Evolutionary conservation across 2,329 filamentous ascomycete species (phyloP), one percentile per base, ranked within the genome.

Genomic region (Fusarium sp.): DNA sequence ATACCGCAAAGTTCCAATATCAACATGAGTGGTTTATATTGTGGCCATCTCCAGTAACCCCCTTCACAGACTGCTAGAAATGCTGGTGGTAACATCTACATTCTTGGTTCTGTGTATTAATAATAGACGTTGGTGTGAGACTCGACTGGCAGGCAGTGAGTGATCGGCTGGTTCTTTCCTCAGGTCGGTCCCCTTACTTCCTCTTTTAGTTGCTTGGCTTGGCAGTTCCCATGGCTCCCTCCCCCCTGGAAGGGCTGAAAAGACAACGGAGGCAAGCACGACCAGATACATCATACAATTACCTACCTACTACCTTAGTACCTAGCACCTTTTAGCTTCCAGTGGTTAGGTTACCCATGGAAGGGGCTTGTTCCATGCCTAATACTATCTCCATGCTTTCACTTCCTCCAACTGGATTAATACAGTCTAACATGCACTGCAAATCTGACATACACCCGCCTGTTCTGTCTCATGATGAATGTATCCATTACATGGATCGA

Each of bases 391-490:
- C 27, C 27, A 30, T 49, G 27, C 60, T 45, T 13, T 33, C 54
- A 13, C 27, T 23, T 60, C 39, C 19, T 50, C 22, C 33, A 35
- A 35, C 30, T 33, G 19, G 32, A 56, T 37, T 40, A 43, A 59
- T 46, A 27, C n/a, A 61, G 59, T 56, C 43, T 23, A 44, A 52
- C 49, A 15, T 45, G n/a, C 27, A 46, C 45, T 62, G 30, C 25
- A 30, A 62, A 45, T 68, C 51, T 62, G 52, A 65, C 61, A 69
- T 63, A 58, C 57, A 62, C 50, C 35, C 19, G 17, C 32, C 20
- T 35, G 33, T 40, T 20, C 37, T 65, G 51, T 69, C 66, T 51
- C 66, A 69, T 67, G 62, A 63, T 69, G 37, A 62, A 62, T 43
- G 41, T 62, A 56, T 56, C 43, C 49, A 62, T 56, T 44, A 49